A percentile compares a stretch with the other conserved stretches of the same genome.
phyloP scores from a whole-genome alignment of 306 rosid genomes.

The Malus orientalis region DNA sequence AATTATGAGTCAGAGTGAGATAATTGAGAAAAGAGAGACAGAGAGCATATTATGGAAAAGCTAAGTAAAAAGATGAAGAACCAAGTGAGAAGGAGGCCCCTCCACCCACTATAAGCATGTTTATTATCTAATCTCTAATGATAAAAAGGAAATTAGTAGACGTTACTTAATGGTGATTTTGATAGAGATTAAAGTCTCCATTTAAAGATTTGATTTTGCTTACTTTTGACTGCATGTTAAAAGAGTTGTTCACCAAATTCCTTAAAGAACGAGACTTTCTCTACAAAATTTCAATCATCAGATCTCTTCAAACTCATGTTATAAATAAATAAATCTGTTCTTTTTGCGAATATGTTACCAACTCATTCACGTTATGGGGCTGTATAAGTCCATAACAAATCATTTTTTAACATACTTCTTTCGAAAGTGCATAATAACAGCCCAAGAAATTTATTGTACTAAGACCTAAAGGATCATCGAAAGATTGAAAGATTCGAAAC shows the following conservation, averaged over 20 bases:
- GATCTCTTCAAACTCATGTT: background rate
- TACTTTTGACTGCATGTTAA: slow-evolving; percentile 34
- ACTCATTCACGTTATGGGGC: background rate
- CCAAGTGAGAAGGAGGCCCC: slow-evolving; percentile 46
- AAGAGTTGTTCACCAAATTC: slow-evolving; percentile 31
- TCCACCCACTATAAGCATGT: slow-evolving; percentile 47
- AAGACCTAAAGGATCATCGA: background rate
- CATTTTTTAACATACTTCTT: background rate
- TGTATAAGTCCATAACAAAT: too few relatives aligned
- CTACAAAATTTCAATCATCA: background rate
- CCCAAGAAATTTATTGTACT: background rate
- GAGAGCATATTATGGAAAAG: slow-evolving; percentile 63
- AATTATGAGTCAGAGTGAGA: slow-evolving; percentile 11
- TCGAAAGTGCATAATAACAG: background rate
- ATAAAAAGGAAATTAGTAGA: background rate
- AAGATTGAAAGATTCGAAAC: background rate
- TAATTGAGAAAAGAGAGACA: slow-evolving; percentile 45
- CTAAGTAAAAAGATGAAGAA: slow-evolving; percentile 19
- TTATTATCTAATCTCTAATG: slow-evolving; percentile 18
- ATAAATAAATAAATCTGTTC: background rate
- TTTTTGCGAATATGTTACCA: background rate
- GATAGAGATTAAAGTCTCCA: slow-evolving; percentile 10
- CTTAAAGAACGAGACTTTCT: background rate
- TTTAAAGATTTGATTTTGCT: slow-evolving; percentile 12
- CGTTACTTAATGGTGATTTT: slow-evolving; percentile 16